A percentile compares a stretch with the other conserved stretches of the same genome.
These are phyloP conservation scores for Cytospora leucostoma DNA, from an alignment of 2,329 filamentous ascomycete genomes.

Conservation along the genomic window DNA sequence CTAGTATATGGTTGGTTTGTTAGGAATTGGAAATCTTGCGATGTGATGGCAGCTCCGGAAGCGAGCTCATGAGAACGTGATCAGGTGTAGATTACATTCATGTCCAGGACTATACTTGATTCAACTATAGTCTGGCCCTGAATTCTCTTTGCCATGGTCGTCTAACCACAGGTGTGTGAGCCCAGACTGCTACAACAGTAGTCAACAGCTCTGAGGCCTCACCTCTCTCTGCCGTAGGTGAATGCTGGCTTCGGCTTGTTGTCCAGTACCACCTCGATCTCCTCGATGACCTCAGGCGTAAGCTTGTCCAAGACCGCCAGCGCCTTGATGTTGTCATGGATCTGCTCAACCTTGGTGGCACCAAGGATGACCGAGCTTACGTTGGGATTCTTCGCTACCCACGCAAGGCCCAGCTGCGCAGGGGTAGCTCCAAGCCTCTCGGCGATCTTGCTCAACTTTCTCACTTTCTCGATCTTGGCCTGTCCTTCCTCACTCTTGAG, in stretches of 20 bases:
- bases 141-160: constrained; percentile 16
- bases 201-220: background rate
- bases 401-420: constrained; percentile 59
- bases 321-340: constrained; percentile 61
- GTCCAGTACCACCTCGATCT: constrained; percentile 52
- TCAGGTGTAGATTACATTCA: no score
- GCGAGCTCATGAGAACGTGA: no score
- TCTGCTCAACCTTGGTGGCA: constrained; percentile 58
- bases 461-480: constrained; percentile 57
- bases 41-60: no score
- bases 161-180: constrained; percentile 18
- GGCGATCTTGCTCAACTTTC: constrained; percentile 62
- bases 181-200: background rate
- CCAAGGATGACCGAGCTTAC: constrained; percentile 64
- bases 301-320: constrained; percentile 55
- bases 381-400: constrained; percentile 63
- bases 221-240: constrained; percentile 32
- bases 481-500: constrained; percentile 56
- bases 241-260: constrained; percentile 34
- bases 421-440: constrained; percentile 62
- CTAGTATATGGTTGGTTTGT: no score
- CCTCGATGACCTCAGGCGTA: constrained; percentile 58
- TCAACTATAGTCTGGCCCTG: constrained; percentile 13
- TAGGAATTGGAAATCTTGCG: no score
- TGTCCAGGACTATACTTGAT: no score